Percentiles rank a stretch among this genome's conserved stretches.
Evolutionary conservation across 1,139 yeast genomes (phyloP).

Genomic region (Protomyces arabidopsidicola): DNA sequence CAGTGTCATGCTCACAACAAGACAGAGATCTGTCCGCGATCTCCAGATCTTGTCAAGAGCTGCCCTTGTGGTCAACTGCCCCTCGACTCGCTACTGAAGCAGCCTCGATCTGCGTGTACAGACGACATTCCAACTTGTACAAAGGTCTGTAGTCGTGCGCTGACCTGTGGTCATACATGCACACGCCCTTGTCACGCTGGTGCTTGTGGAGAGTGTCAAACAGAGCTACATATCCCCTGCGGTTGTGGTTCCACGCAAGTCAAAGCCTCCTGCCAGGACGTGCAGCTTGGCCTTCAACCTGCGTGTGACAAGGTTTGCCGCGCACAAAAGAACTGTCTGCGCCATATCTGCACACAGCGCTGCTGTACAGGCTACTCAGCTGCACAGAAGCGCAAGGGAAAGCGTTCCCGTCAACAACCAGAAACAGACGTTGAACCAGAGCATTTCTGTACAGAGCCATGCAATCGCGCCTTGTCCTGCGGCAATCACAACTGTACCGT

Average conservation of each 20-base stretch:
- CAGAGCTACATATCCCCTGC: conserved; percentile 35
- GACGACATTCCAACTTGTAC: conserved; percentile 78
- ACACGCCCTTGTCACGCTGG: conserved; percentile 70
- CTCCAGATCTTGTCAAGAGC: conserved; percentile 55
- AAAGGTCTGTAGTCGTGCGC: conserved; percentile 54
- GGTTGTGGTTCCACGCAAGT: conserved; percentile 41
- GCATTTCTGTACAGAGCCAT: conserved; percentile 70
- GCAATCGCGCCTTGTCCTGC: conserved; percentile 64
- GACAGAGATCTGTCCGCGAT: conserved; percentile 49
- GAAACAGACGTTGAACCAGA: conserved; percentile 61
- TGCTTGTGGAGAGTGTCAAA: conserved; percentile 60
- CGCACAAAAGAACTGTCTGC: conserved; percentile 70
- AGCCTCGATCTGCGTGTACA: conserved; percentile 54
- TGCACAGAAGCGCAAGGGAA: conserved; percentile 55
- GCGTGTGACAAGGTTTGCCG: conserved; percentile 71
- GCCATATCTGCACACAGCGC: conserved; percentile 64
- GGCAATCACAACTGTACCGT: conserved; percentile 69
- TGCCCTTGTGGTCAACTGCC: conserved; percentile 73
- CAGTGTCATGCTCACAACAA: conserved; percentile 50
- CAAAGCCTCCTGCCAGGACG: conserved; percentile 28
- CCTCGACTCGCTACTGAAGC: conserved; percentile 42
- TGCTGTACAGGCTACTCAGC: conserved; percentile 68
- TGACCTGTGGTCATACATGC: conserved; percentile 73
- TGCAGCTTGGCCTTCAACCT: conserved; percentile 42
- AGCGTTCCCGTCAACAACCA: conserved; percentile 27